Base-by-base conservation (phyloP, 1,284 basidiomycete genomes). In the Ustilago lituana region DNA sequence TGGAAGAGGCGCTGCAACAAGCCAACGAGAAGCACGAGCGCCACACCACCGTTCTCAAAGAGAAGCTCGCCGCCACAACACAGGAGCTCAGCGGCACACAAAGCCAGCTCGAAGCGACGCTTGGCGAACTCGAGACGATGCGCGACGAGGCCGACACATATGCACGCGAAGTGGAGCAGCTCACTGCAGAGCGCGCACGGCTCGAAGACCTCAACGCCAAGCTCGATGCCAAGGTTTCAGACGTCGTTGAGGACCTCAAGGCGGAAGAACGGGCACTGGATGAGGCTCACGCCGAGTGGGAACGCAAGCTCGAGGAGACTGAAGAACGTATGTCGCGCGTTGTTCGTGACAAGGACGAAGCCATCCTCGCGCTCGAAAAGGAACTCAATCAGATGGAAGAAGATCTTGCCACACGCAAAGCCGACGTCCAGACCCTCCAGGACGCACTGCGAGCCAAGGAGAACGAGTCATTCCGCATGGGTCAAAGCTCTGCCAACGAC, bases 401-500 rank as follows among this genome's bases (percentile, higher is more conserved):
- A 20, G 72, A 75, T 11, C 52, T 78, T 9, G 57, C 51, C 1
- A 68, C 64, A 6, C 69, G 72, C 54, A 71, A 72, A 31, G 33
- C 54, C 5, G 73, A 76, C 48, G 55, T 74, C 9, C 69, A 72
- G 29, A 64, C 68, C 10, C 51, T 97, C 5, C 92, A 97, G 81
- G 83, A 83, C 4, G 89, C 89, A 0, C 84, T 96, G 23, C 87
- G 89, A 64, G 88, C 88, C 52, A 77, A 86, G 24, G 84, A 86
- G 51, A 79, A 81, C 44, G 84, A 86, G 55, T 73, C 83, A 5
- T 89, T 89, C 83, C 87, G 89, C 61, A 84, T 89, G 5, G 92
- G 92, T 33, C 91, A 93, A 83, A 86, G 89, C 26, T 90, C 91
- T 74, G 90, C 90, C 1, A 90, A 89, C 10, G 91, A 93, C 43